Percentiles rank a stretch among this genome's conserved stretches.
phyloP scores from a whole-genome alignment of 495 filamentous ascomycete genomes.

The Melanomma pulvis-pyrius region DNA sequence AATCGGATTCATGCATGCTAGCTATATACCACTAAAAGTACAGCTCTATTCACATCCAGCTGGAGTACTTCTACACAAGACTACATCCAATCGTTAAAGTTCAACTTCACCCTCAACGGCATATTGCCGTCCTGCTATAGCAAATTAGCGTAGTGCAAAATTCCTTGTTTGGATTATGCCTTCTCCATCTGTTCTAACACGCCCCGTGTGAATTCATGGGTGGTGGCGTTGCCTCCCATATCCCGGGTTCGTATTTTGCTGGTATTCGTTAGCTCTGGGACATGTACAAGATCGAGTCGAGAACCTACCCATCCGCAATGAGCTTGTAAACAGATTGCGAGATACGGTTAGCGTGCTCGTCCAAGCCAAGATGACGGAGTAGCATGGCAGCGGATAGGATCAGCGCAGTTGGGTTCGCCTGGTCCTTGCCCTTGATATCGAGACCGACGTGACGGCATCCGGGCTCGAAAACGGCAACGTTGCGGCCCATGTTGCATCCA shows the following conservation, averaged over 20 bases:
- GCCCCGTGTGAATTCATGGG: slow-evolving; percentile 92
- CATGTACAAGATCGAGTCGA: not conserved
- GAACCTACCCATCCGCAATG: slow-evolving; percentile 84
- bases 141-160: not conserved
- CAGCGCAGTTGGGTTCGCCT: slow-evolving; percentile 96
- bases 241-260: slow-evolving; percentile 82
- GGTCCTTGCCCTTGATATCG: slow-evolving; percentile 98
- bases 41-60: slow-evolving; percentile 31
- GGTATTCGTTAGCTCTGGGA: not conserved
- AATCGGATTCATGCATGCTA: slow-evolving; percentile 29
- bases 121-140: not conserved
- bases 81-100: slow-evolving; percentile 15
- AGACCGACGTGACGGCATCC: slow-evolving; percentile 98
- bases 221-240: slow-evolving; percentile 88
- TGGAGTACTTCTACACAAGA: slow-evolving; percentile 12
- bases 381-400: slow-evolving; percentile 95
- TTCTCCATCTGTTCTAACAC: slow-evolving; percentile 91
- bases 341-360: slow-evolving; percentile 97
- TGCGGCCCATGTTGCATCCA: slow-evolving; percentile 98
- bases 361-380: slow-evolving; percentile 90
- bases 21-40: slow-evolving; percentile 37
- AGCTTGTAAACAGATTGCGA: slow-evolving; percentile 97
- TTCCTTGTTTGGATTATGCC: not conserved
- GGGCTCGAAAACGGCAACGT: slow-evolving; percentile 97
- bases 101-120: not conserved